Evolutionary conservation across 116 monocot genomes (phyloP).

Genomic region (Trichopus zeylanicus): DNA sequence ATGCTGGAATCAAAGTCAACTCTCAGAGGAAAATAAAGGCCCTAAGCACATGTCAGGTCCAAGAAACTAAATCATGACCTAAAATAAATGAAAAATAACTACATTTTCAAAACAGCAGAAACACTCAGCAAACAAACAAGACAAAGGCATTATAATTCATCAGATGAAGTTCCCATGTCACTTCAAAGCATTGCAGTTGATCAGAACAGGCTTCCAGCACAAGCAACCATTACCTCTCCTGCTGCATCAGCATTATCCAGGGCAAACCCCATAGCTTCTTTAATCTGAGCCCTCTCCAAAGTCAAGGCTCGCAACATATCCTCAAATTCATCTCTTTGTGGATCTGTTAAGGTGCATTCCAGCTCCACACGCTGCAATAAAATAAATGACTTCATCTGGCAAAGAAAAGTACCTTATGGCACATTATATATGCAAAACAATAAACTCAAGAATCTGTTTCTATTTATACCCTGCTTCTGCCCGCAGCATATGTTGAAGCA

Average conservation of each 20-base stretch:
- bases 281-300: slow-evolving; percentile 91
- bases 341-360: slow-evolving; percentile 89
- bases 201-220: no score
- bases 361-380: slow-evolving; percentile 67
- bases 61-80: no score
- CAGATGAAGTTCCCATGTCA: no score
- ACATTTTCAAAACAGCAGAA: no score
- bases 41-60: no score
- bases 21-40: no score
- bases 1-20: not conserved
- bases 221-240: slow-evolving; percentile 59
- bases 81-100: no score
- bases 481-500: slow-evolving; percentile 66
- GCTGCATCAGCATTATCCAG: slow-evolving; percentile 99
- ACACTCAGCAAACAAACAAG: no score
- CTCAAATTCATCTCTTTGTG: slow-evolving; percentile 99
- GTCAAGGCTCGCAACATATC: slow-evolving; percentile 96
- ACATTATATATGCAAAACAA: not conserved
- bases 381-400: not conserved
- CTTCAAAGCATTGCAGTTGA: no score
- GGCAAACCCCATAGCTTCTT: slow-evolving; percentile 98
- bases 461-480: slow-evolving; percentile 75
- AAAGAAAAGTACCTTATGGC: not conserved
- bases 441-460: not conserved
- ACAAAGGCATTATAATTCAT: no score